Percentiles rank a stretch among this genome's conserved stretches.
phyloP scores from a whole-genome alignment of 148 eudicot genomes.

The Fagopyrum homotropicum region DNA sequence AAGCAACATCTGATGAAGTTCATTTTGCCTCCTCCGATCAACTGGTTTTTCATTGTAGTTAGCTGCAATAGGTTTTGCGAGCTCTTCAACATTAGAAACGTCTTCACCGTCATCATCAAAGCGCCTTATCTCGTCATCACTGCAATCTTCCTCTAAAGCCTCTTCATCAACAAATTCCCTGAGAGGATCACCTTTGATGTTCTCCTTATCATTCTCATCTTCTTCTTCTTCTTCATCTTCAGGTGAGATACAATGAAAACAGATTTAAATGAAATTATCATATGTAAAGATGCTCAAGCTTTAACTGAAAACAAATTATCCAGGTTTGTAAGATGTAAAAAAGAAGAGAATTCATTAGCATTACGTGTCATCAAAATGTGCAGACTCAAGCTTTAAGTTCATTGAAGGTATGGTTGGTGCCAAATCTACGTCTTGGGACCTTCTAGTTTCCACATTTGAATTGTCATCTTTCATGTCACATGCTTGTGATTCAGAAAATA shows the following conservation, averaged over 20 bases:
- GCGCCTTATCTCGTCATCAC: constrained; percentile 60
- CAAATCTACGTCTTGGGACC: constrained; percentile 43
- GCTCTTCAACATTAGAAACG: constrained; percentile 56
- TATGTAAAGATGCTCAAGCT: constrained; percentile 7
- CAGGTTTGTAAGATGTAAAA: neutral
- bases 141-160: constrained; percentile 85
- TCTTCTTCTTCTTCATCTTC: constrained; percentile 51
- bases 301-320: neutral
- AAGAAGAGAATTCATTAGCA: constrained; percentile 11
- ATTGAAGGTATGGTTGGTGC: constrained; percentile 63
- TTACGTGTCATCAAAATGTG: constrained; percentile 60
- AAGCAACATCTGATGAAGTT: constrained; percentile 88
- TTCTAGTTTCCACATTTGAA: constrained; percentile 26
- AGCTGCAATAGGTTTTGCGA: constrained; percentile 64
- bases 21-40: constrained; percentile 60
- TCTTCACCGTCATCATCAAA: constrained; percentile 63
- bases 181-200: constrained; percentile 61
- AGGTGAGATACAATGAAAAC: constrained; percentile 42
- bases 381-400: constrained; percentile 78
- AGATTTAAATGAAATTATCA: neutral
- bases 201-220: constrained; percentile 79
- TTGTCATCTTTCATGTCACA: constrained; percentile 28
- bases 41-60: constrained; percentile 54
- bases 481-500: constrained; percentile 53
- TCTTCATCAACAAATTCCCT: constrained; percentile 86